These are phyloP conservation scores for Ricinus communis DNA, from an alignment of 345 rosid species.

Conservation along the genomic window DNA sequence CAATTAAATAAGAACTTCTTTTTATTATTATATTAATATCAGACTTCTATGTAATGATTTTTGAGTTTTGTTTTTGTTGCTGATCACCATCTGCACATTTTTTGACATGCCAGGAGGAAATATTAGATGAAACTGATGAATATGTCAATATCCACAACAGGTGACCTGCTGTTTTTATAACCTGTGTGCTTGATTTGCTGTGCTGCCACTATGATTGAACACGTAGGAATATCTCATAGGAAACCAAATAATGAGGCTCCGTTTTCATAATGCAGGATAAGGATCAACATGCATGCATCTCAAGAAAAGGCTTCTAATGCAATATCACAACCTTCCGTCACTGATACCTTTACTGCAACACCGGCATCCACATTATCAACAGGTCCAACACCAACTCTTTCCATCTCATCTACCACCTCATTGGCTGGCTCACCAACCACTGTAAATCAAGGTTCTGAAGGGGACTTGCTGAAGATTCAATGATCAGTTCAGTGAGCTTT, in stretches of 20 bases:
- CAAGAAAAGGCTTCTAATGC: conserved; percentile 46
- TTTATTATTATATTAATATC: neutral
- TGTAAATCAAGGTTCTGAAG: conserved; percentile 9
- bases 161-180: conserved; percentile 29
- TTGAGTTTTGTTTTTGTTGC: neutral
- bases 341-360: conserved; percentile 24
- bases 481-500: too few relatives aligned
- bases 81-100: conserved; percentile 11
- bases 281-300: conserved; percentile 73
- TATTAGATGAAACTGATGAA: conserved; percentile 95
- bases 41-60: neutral
- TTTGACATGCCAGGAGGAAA: conserved; percentile 74
- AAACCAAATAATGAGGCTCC: neutral
- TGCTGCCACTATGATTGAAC: neutral
- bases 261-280: conserved; percentile 58
- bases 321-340: conserved; percentile 36
- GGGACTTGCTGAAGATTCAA: too few relatives aligned
- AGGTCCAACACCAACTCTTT: conserved; percentile 20
- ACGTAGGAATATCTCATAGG: neutral
- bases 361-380: conserved; percentile 24
- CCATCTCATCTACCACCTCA: conserved; percentile 22
- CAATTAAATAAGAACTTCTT: conserved; percentile 5
- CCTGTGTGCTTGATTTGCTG: neutral
- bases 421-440: conserved; percentile 20
- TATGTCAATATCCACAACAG: conserved; percentile 89